A percentile compares a stretch with the other conserved stretches of the same genome.
Conservation (phyloP, 148 eudicot genomes). For the Vaccinium myrtillus region DNA sequence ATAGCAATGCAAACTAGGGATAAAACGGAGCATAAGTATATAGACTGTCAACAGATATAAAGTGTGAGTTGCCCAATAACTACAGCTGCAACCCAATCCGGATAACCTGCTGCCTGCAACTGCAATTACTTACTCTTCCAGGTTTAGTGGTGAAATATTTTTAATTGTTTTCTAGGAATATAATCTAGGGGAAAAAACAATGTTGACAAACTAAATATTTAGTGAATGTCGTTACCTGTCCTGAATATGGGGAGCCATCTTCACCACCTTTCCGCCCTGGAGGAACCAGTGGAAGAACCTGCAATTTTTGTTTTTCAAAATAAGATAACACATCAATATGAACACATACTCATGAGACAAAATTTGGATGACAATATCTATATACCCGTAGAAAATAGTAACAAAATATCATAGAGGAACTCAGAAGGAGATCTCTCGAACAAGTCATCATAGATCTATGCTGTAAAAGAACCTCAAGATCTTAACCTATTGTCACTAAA, state of each 20-base stretch:
- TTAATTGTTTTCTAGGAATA: background rate
- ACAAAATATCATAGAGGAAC: background rate
- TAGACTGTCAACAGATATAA: background rate
- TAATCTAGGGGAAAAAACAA: background rate
- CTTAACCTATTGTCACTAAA: background rate
- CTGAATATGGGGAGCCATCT: slow-evolving; percentile 94
- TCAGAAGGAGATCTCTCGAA: background rate
- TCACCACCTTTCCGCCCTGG: slow-evolving; percentile 87
- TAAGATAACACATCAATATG: background rate
- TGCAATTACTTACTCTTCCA: background rate
- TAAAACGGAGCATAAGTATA: background rate
- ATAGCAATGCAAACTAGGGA: background rate
- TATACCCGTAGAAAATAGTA: background rate
- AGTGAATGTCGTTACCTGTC: slow-evolving; percentile 52
- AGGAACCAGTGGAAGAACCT: slow-evolving; percentile 99
- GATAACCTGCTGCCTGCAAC: background rate
- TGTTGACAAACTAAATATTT: background rate
- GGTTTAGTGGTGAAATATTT: background rate
- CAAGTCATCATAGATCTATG: background rate
- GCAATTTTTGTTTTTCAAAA: slow-evolving; percentile 10
- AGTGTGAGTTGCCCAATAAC: background rate
- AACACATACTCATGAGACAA: background rate
- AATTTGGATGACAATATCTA: background rate
- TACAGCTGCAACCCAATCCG: background rate
- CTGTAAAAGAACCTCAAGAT: background rate